These are phyloP conservation scores for Suillus ampliporus DNA, from an alignment of 768 basidiomycete species.

Conservation along the genomic window DNA sequence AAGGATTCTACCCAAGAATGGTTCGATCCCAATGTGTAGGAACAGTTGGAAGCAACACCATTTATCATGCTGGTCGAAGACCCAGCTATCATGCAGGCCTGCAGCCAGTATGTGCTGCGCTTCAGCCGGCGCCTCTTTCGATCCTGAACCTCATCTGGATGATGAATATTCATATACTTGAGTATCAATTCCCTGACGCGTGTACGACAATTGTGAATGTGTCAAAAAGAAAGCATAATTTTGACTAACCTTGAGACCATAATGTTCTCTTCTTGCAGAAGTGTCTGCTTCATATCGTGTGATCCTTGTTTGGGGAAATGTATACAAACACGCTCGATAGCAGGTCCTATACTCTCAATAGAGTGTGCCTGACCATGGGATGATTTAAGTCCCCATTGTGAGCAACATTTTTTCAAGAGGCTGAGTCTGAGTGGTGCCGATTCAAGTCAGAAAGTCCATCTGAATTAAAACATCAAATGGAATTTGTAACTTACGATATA, in stretches of 20 bases:
- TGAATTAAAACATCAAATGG: too few relatives aligned
- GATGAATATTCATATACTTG: constrained; percentile 11
- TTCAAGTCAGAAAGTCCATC: too few relatives aligned
- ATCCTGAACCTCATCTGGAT: constrained; percentile 29
- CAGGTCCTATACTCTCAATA: constrained; percentile 25
- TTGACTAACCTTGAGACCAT: constrained; percentile 28
- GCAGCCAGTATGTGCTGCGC: constrained; percentile 42
- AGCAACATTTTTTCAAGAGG: too few relatives aligned
- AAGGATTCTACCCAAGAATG: constrained; percentile 22
- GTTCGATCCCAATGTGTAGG: constrained; percentile 31
- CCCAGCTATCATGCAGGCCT: constrained; percentile 46
- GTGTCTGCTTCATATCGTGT: constrained; percentile 24
- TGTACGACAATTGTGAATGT: background rate
- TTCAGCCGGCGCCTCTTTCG: constrained; percentile 29
- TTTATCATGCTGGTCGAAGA: constrained; percentile 54
- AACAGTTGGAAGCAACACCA: constrained; percentile 45
- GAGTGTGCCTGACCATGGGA: constrained; percentile 6
- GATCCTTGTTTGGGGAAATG: constrained; percentile 34
- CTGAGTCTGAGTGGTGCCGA: too few relatives aligned
- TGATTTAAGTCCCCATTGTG: too few relatives aligned
- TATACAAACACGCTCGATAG: constrained; percentile 21
- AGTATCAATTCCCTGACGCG: constrained; percentile 1
- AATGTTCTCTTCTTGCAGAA: constrained; percentile 33
- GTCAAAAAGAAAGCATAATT: too few relatives aligned
- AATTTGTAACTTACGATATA: too few relatives aligned